Base-by-base conservation (phyloP, 352 stramenopile genomes). In the Pythium folliculosum region DNA sequence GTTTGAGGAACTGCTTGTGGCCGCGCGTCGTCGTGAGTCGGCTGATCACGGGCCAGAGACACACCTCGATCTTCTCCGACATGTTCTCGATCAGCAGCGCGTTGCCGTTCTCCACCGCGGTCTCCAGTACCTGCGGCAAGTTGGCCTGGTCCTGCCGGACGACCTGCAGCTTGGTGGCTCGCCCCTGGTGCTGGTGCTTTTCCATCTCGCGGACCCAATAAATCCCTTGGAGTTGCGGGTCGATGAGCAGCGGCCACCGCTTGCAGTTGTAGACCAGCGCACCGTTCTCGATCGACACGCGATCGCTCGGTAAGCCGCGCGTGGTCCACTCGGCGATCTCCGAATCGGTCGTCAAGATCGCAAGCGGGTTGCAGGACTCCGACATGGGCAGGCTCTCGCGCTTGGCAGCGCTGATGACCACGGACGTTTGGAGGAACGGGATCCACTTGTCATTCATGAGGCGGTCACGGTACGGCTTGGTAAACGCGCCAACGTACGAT, bases 401-500 rank as follows among this genome's bases (percentile, higher is more conserved):
- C n/a, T 68, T 51, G n/a, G 5, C n/a, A 21, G 66, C 78, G 13
- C 51, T 58, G 17, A 67, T 67, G 48, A 58, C 35, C 10, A 89
- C 60, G 0, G 80, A 76, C 47, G 91, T 91, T 21, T 82, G 67
- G 1, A 98, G 74, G 56, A 95, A 98, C 2, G 90, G 89, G 10
- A 96, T 50, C 86, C 96, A 98, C 40, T 95, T 87, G 0, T 92
- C 71, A 3, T 72, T 67, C 47, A 98, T 77, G 16, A 98, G 75
- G 4, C 83, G 48, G 50, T 98, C 91, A 14, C 95, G 86, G 66
- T 96, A 98, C 0, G 80, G 74, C 54, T 98, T 98, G 2, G 93
- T 98, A 65, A 98, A 98, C 2, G 92, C 91, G 10, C 93, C 95
- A n/a, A 93, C 80, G 48, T 98, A 98, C 23, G 89, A 97, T 30